phyloP scores from a whole-genome alignment of 2,329 filamentous ascomycete species.

The Colletotrichum musae region DNA sequence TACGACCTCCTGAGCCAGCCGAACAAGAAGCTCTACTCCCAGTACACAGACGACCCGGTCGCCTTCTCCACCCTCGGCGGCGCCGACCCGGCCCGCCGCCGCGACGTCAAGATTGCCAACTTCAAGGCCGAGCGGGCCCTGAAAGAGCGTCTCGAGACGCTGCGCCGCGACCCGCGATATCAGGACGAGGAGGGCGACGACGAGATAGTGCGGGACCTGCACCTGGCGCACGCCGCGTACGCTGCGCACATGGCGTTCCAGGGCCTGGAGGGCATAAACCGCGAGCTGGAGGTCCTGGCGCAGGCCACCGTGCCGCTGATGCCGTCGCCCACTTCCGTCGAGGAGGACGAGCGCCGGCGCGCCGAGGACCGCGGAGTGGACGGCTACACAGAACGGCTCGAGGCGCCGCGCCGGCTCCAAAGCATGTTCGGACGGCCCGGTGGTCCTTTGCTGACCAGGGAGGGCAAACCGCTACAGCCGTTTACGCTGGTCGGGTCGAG shows the following conservation, averaged over 20 bases:
- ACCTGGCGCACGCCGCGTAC: conserved; percentile 82
- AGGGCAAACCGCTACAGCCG: conserved; percentile 89
- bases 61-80: conserved; percentile 78
- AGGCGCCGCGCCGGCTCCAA: conserved; percentile 70
- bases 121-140: conserved; percentile 90
- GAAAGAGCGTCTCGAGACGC: conserved; percentile 81
- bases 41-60: conserved; percentile 80
- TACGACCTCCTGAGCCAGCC: conserved; percentile 79
- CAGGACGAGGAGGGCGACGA: conserved; percentile 82
- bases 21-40: conserved; percentile 79
- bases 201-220: conserved; percentile 82
- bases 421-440: conserved; percentile 57
- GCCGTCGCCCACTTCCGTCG: conserved; percentile 61
- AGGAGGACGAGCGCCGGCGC: conserved; percentile 61
- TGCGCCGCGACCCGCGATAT: conserved; percentile 63
- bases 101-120: conserved; percentile 87
- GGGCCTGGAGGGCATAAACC: conserved; percentile 86
- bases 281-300: conserved; percentile 86
- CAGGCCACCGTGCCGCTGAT: conserved; percentile 73
- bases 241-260: conserved; percentile 87
- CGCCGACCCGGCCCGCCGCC: conserved; percentile 73
- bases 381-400: conserved; percentile 81
- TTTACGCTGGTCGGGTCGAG: conserved; percentile 89
- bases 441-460: conserved; percentile 82
- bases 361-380: conserved; percentile 54